Evolutionary conservation across 2,329 filamentous ascomycete genomes (phyloP).

Genomic region (Penicillium vulpinum): DNA sequence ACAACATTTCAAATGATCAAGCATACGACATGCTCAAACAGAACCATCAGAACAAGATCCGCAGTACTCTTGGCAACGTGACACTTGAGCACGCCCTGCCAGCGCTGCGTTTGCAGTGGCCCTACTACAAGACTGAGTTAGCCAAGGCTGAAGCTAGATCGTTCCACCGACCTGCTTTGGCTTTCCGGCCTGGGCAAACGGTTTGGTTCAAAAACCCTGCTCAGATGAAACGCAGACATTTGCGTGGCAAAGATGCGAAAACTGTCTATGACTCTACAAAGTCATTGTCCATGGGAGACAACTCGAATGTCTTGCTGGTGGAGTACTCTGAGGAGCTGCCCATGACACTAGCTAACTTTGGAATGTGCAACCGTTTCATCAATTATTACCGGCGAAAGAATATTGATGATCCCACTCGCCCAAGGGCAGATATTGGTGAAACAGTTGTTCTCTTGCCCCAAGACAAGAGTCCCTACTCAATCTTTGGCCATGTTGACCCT

Average conservation of each 20-base stretch:
- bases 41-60: conserved; percentile 93
- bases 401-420: conserved; percentile 70
- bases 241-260: conserved; percentile 75
- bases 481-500: conserved; percentile 89
- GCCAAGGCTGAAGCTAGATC: conserved; percentile 70
- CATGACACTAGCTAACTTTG: conserved; percentile 89
- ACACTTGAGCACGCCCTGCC: conserved; percentile 94
- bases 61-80: conserved; percentile 85
- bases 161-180: conserved; percentile 79
- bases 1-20: conserved; percentile 95
- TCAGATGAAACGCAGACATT: conserved; percentile 75
- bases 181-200: conserved; percentile 68
- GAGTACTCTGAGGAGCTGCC: conserved; percentile 97
- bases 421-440: conserved; percentile 84
- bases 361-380: conserved; percentile 93
- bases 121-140: conserved; percentile 90
- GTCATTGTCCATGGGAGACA: conserved; percentile 83
- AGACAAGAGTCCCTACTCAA: conserved; percentile 92
- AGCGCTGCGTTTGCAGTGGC: conserved; percentile 86
- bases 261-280: conserved; percentile 78
- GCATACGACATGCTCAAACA: conserved; percentile 95
- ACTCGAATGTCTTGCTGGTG: conserved; percentile 80
- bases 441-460: conserved; percentile 84
- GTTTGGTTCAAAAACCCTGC: conserved; percentile 73
- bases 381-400: conserved; percentile 94